These are phyloP conservation scores for Cladorrhinum sp. DNA, from an alignment of 2,329 filamentous ascomycete genomes.

Conservation along the genomic window DNA sequence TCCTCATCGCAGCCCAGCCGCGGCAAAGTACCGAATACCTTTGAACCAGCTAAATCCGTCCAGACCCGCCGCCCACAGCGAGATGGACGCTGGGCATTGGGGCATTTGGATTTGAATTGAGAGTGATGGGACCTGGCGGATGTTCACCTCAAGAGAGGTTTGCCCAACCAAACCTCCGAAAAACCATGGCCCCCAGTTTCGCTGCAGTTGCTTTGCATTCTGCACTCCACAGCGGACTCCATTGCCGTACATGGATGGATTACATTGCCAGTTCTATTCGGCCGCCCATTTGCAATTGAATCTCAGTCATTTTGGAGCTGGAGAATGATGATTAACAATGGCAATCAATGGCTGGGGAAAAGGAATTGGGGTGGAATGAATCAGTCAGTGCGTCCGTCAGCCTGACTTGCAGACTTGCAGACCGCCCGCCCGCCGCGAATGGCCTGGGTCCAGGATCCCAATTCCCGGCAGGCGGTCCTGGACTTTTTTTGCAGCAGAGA, in stretches of 20 bases:
- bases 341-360: background rate
- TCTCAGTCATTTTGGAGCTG: background rate
- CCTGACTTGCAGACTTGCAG: background rate
- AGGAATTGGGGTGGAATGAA: background rate
- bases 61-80: slow-evolving; percentile 15
- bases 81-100: slow-evolving; percentile 9
- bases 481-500: background rate
- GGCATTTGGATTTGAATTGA: background rate
- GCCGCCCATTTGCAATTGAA: background rate
- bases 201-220: background rate
- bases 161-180: background rate
- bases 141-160: background rate
- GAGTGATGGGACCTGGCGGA: background rate
- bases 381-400: background rate
- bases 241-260: background rate
- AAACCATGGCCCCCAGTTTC: background rate
- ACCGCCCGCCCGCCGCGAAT: background rate
- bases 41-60: slow-evolving; percentile 18
- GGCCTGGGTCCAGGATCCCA: background rate
- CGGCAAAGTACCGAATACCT: slow-evolving; percentile 12
- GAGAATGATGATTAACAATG: background rate
- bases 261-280: background rate
- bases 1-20: slow-evolving; percentile 16
- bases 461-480: background rate
- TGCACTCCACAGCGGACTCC: background rate